Percentiles rank a stretch among this genome's conserved stretches.
Evolutionary conservation across 78 protist species (phyloP).

Genomic region (Dictyostelium discoideum): dicty_2.7 NC_007091.3:1379501-1380000

Average conservation of each 20-base stretch:
- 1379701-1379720: constrained; percentile 4
- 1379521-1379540: constrained; percentile 56
- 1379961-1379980: too few species aligned
- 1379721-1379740: constrained; percentile 20
- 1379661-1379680: too few species aligned
- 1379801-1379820: not conserved
- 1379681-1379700: not conserved
- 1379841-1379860: constrained; percentile 44
- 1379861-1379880: constrained; percentile 45
- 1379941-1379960: not conserved
- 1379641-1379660: too few species aligned
- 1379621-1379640: not conserved
- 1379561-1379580: constrained; percentile 55
- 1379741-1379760: constrained; percentile 73
- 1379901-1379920: constrained; percentile 18
- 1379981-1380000: constrained; percentile 52
- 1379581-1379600: constrained; percentile 63
- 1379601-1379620: constrained; percentile 60
- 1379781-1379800: constrained; percentile 81
- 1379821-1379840: constrained; percentile 19
- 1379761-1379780: constrained; percentile 53
- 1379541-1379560: constrained; percentile 61
- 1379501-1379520: constrained; percentile 38
- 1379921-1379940: not conserved
- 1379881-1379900: constrained; percentile 68